Evolutionary conservation across 768 basidiomycete species (phyloP), one percentile per base, ranked within the genome.

Genomic region (Antrodiella citrinella): DNA sequence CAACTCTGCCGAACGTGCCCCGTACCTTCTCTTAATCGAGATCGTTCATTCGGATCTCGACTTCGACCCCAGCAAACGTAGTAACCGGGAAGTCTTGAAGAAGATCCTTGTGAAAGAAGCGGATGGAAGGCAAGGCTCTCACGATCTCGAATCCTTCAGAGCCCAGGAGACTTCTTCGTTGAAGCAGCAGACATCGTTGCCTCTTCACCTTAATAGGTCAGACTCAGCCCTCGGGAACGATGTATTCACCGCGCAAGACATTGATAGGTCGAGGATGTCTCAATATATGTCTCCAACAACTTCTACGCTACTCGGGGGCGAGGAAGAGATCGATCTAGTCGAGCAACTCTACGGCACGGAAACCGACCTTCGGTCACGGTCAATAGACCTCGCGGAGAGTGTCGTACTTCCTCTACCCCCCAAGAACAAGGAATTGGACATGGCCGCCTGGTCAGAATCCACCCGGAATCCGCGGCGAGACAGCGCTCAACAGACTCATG

Each of bases 1-100:
- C 22, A 99, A 99, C 64, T 98, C 95, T 18, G 96, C 96, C 2
- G 94, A 99, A 67, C 80, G 89, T 26, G 93, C 92, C 0, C 96
- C 96, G 3, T 99, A 90, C 63, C 75, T 99, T 18, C 77, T 99
- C 20, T 75, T 94, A 53, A 80, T 98, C 51, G 96, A 99, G 67
- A 85, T 98, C 42, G 73, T 98, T 24, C 79, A 82, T 53, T 84
- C 82, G 25, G 95, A 98, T 58, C 76, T 99, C 26, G 89, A 95
- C 64, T 98, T 99, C 63, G 89, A 96, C 60, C 90, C 95, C 1
- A 64, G 68, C 10, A 88, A 84, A 61, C 74, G 92, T 45, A 72
- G 76, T 20, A 99, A 99, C 66, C 85, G 82, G 62, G 93, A 97
- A 50, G 72, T 91, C 26, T 67, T 99, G 49, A 86, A 80, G 62